Conservation (phyloP, 2,329 filamentous ascomycete genomes). For the Alternaria ethzedia region DNA sequence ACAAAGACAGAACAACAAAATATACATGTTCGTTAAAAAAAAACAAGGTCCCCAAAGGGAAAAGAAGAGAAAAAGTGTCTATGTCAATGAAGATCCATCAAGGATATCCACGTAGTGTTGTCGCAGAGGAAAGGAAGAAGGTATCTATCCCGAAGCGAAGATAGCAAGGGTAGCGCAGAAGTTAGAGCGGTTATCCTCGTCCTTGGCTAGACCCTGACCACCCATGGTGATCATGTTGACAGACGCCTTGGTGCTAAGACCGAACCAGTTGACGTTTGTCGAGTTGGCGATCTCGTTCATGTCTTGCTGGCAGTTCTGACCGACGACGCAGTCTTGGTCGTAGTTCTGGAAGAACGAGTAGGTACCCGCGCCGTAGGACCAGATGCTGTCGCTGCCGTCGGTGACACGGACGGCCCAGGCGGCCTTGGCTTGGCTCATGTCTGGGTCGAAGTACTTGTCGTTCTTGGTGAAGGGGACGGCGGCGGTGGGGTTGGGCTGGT, state of each 20-base stretch:
- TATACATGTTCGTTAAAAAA: slow-evolving; percentile 31
- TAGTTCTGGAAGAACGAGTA: slow-evolving; percentile 67
- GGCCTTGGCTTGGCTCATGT: slow-evolving; percentile 50
- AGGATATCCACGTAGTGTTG: slow-evolving; percentile 2
- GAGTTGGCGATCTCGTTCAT: slow-evolving; percentile 55
- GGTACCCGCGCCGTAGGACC: slow-evolving; percentile 60
- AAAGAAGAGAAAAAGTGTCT: slow-evolving; percentile 27
- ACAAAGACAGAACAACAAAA: slow-evolving; percentile 14
- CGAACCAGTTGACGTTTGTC: slow-evolving; percentile 55
- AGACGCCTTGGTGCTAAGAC: slow-evolving; percentile 56
- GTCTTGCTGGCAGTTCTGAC: slow-evolving; percentile 59
- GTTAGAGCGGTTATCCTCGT: slow-evolving; percentile 55
- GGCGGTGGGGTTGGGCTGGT: slow-evolving; percentile 69
- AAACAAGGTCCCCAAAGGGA: slow-evolving; percentile 8
- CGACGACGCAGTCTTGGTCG: slow-evolving; percentile 55
- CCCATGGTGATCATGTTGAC: slow-evolving; percentile 57
- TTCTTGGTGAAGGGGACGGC: slow-evolving; percentile 62
- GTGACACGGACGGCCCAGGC: slow-evolving; percentile 56
- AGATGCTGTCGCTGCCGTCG: slow-evolving; percentile 47
- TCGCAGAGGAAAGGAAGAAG: not conserved
- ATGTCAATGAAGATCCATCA: slow-evolving; percentile 12
- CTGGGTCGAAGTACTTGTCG: slow-evolving; percentile 51
- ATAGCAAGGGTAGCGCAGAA: slow-evolving; percentile 57
- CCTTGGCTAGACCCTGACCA: slow-evolving; percentile 46
- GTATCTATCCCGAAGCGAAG: slow-evolving; percentile 35